Conservation (phyloP, 2,329 filamentous ascomycete species). For the Aspergillus spinulosporus region DNA sequence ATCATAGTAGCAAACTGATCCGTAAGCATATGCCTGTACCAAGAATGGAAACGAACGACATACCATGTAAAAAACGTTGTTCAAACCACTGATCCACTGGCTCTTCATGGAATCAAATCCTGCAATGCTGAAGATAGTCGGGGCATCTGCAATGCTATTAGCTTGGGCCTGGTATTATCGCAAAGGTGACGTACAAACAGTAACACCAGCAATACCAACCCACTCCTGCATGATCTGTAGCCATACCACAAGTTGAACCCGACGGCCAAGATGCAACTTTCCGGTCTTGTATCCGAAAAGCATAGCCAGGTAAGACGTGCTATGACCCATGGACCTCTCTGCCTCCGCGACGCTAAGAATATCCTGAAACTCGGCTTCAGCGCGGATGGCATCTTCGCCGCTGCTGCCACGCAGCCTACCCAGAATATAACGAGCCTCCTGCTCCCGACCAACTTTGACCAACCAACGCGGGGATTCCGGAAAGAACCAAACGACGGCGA, state of each 20-base stretch:
- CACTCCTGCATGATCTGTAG: slow-evolving; percentile 71
- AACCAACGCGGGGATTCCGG: slow-evolving; percentile 64
- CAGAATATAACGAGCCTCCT: slow-evolving; percentile 68
- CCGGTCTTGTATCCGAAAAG: slow-evolving; percentile 65
- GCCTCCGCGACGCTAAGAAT: slow-evolving; percentile 64
- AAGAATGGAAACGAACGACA: neutral
- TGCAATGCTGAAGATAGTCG: slow-evolving; percentile 65
- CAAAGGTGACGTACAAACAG: slow-evolving; percentile 49
- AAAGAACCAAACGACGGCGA: slow-evolving; percentile 63
- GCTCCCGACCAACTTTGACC: slow-evolving; percentile 63
- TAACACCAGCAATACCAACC: slow-evolving; percentile 69
- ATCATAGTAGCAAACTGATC: slow-evolving; percentile 64
- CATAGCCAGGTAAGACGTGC: slow-evolving; percentile 64
- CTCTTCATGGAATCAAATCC: slow-evolving; percentile 63
- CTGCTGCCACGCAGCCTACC: slow-evolving; percentile 62
- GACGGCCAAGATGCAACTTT: slow-evolving; percentile 65
- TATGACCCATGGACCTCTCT: slow-evolving; percentile 57
- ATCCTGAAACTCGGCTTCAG: slow-evolving; percentile 66
- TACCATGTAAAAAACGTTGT: slow-evolving; percentile 59
- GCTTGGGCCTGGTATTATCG: neutral
- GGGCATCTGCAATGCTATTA: slow-evolving; percentile 36
- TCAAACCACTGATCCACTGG: slow-evolving; percentile 63
- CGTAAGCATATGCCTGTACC: neutral
- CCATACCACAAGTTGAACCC: slow-evolving; percentile 70
- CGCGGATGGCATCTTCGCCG: slow-evolving; percentile 53